Evolutionary conservation across 306 rosid species (phyloP).

Genomic region (Rosa multiflora): DNA sequence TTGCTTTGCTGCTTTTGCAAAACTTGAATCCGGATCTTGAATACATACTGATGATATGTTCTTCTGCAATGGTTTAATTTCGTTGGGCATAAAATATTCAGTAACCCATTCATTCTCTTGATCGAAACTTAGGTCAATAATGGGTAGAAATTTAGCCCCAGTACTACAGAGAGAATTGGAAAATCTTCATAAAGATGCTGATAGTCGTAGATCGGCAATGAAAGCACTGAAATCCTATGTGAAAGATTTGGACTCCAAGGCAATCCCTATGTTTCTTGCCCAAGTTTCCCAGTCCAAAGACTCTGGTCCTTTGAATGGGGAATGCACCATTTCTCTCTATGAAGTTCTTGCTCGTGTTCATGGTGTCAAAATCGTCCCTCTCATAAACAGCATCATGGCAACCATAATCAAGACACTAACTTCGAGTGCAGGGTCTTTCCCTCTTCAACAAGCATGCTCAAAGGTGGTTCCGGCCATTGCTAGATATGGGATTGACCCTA

Average conservation of each 20-base stretch:
- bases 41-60: not conserved
- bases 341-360: constrained; percentile 91
- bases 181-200: constrained; percentile 78
- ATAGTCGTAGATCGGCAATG: constrained; percentile 83
- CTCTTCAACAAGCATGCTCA: constrained; percentile 91
- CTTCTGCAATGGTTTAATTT: not conserved
- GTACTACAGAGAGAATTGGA: constrained; percentile 54
- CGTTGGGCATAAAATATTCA: not conserved
- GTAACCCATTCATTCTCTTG: constrained; percentile 1
- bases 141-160: constrained; percentile 64
- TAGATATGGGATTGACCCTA: constrained; percentile 82
- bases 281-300: constrained; percentile 92
- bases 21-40: not conserved
- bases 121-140: constrained; percentile 30
- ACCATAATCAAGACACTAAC: constrained; percentile 76
- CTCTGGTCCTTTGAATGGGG: constrained; percentile 64
- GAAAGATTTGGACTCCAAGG: constrained; percentile 70
- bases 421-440: constrained; percentile 81
- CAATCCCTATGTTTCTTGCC: constrained; percentile 78
- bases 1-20: not conserved
- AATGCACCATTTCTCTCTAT: constrained; percentile 72
- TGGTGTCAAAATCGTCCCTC: constrained; percentile 73
- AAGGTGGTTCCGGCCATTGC: constrained; percentile 86
- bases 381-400: constrained; percentile 66
- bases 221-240: constrained; percentile 69